Percentiles rank a stretch among this genome's conserved stretches.
These are phyloP conservation scores for Pelargonium citronellum DNA, from an alignment of 441 rosid species.

Conservation along the genomic window DNA sequence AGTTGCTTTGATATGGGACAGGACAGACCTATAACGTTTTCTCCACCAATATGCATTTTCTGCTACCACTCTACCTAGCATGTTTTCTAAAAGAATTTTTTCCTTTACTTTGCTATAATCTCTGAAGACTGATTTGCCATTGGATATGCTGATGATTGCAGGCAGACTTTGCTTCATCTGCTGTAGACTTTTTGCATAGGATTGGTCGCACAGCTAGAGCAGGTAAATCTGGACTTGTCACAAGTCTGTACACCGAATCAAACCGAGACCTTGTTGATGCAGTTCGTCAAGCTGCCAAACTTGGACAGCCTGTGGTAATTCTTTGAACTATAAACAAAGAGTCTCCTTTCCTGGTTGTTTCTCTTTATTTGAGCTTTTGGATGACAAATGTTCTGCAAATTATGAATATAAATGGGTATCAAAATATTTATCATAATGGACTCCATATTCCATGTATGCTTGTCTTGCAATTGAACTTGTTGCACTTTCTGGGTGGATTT, in stretches of 20 bases:
- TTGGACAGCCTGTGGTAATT: conserved; percentile 78
- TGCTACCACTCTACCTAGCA: too few species aligned
- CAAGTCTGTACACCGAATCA: conserved; percentile 74
- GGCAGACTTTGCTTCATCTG: conserved; percentile 92
- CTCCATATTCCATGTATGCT: not conserved
- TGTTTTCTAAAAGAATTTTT: too few species aligned
- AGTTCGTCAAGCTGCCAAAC: conserved; percentile 59
- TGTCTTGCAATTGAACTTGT: not conserved
- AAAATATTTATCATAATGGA: too few species aligned
- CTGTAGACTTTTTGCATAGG: conserved; percentile 90
- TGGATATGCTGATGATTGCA: conserved; percentile 25
- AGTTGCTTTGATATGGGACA: too few species aligned
- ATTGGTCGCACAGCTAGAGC: conserved; percentile 93
- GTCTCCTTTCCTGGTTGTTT: too few species aligned
- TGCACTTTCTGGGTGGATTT: conserved; percentile 17
- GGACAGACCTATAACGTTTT: too few species aligned
- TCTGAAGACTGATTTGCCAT: too few species aligned
- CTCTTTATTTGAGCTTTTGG: too few species aligned
- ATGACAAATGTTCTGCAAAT: too few species aligned
- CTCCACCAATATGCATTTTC: too few species aligned
- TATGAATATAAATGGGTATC: too few species aligned
- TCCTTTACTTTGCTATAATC: too few species aligned
- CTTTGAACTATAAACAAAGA: conserved; percentile 6
- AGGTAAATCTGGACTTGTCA: conserved; percentile 78
- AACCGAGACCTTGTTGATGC: conserved; percentile 69